Conservation (phyloP, 192 early-diverging fungal species). For the Linnemannia schmuckeri region DNA sequence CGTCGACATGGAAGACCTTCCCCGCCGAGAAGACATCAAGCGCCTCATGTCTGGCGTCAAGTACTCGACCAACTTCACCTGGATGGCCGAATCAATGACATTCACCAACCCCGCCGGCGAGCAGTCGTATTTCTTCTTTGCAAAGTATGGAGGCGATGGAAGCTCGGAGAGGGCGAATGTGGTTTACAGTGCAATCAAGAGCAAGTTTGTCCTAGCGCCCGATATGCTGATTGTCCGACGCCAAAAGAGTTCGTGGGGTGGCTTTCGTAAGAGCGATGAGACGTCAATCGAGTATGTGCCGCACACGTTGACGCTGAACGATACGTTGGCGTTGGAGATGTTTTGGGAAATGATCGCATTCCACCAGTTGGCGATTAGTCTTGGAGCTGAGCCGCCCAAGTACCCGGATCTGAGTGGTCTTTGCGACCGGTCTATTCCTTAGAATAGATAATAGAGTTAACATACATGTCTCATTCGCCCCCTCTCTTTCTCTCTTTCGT, state of each 20-base stretch:
- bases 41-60: conserved; percentile 21
- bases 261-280: not conserved
- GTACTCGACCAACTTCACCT: conserved; percentile 26
- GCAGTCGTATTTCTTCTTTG: conserved; percentile 5
- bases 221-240: conserved; percentile 22
- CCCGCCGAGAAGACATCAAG: conserved; percentile 11
- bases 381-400: not conserved
- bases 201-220: conserved; percentile 11
- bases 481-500: not conserved
- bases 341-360: conserved; percentile 35
- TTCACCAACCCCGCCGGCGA: conserved; percentile 11
- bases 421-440: conserved; percentile 9
- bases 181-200: conserved; percentile 7
- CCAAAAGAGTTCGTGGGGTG: not conserved
- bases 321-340: conserved; percentile 22
- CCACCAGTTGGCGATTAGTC: conserved; percentile 25
- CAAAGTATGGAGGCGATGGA: conserved; percentile 16
- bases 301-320: conserved; percentile 18
- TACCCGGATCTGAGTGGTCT: conserved; percentile 24
- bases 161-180: conserved; percentile 1
- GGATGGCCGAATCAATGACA: conserved; percentile 17
- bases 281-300: conserved; percentile 12
- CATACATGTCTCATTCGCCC: not conserved
- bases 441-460: not conserved
- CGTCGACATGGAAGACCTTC: conserved; percentile 6